phyloP scores from a whole-genome alignment of 148 eudicot genomes.

The Nepenthes gracilis region DNA sequence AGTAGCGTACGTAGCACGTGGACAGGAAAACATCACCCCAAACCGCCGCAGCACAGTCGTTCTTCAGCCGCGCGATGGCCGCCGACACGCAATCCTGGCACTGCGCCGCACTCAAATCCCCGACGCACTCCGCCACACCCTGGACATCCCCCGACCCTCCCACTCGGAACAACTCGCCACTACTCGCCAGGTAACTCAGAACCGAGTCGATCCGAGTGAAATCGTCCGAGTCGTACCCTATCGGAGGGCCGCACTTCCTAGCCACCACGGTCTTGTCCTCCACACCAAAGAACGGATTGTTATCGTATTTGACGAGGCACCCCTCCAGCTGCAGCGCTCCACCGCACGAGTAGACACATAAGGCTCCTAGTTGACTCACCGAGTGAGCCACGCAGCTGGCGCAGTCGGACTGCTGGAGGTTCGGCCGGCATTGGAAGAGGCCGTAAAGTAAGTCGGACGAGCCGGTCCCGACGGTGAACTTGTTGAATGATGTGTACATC shows the following conservation, averaged over 20 bases:
- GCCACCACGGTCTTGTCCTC: slow-evolving; percentile 38
- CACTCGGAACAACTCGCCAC: slow-evolving; percentile 20
- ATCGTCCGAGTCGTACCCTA: slow-evolving; percentile 5
- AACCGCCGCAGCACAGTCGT: slow-evolving; percentile 24
- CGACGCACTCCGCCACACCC: slow-evolving; percentile 50
- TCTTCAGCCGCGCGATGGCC: slow-evolving; percentile 28
- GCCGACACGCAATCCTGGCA: slow-evolving; percentile 45
- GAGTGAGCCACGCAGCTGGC: slow-evolving; percentile 33
- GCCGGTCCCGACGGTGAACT: slow-evolving; percentile 24
- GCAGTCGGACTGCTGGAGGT: slow-evolving; percentile 46
- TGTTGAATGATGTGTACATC: slow-evolving; percentile 40
- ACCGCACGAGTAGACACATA: slow-evolving; percentile 34
- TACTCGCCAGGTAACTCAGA: slow-evolving; percentile 18
- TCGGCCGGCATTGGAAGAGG: slow-evolving; percentile 51
- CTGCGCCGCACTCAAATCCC: slow-evolving; percentile 32
- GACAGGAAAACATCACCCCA: slow-evolving; percentile 41
- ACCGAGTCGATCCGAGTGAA: slow-evolving; percentile 26
- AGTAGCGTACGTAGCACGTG: slow-evolving; percentile 44
- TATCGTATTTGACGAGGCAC: slow-evolving; percentile 41
- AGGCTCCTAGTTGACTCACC: slow-evolving; percentile 13
- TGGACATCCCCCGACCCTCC: slow-evolving; percentile 35
- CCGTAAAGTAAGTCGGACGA: slow-evolving; percentile 32
- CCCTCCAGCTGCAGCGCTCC: slow-evolving; percentile 37
- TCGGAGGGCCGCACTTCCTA: slow-evolving; percentile 38
- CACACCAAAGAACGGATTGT: slow-evolving; percentile 28